Conservation (phyloP, 495 filamentous ascomycete genomes). For the Aspergillus mulundensis region DNA sequence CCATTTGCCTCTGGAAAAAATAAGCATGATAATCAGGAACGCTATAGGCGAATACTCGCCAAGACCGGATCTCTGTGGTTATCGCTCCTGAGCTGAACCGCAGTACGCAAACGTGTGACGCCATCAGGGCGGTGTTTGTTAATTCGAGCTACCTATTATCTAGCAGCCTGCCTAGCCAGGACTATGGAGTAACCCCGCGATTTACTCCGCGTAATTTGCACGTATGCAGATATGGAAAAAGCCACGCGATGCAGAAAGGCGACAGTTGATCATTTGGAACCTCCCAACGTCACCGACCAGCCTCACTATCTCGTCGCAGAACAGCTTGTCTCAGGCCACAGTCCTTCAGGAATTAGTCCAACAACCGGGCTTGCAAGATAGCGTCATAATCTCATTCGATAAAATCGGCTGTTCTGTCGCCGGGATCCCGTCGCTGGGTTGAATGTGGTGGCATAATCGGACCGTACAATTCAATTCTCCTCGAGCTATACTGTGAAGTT, state of each 20-base stretch:
- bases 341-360: neutral
- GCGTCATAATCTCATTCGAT: neutral
- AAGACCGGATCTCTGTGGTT: neutral
- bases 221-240: neutral
- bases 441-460: neutral
- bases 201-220: neutral
- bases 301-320: neutral
- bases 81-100: neutral
- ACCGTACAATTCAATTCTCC: neutral
- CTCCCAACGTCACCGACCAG: neutral
- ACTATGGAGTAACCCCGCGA: neutral
- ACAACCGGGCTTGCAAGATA: neutral
- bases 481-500: neutral
- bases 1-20: neutral
- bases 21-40: neutral
- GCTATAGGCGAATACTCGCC: neutral
- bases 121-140: neutral
- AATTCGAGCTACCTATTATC: neutral
- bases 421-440: neutral
- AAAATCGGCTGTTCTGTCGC: neutral
- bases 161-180: neutral
- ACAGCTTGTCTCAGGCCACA: neutral
- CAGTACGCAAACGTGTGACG: neutral
- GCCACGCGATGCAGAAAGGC: neutral
- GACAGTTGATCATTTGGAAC: neutral